A percentile compares a stretch with the other conserved stretches of the same genome.
Conservation (phyloP, 495 filamentous ascomycete species). For the Podospora sp. region DNA sequence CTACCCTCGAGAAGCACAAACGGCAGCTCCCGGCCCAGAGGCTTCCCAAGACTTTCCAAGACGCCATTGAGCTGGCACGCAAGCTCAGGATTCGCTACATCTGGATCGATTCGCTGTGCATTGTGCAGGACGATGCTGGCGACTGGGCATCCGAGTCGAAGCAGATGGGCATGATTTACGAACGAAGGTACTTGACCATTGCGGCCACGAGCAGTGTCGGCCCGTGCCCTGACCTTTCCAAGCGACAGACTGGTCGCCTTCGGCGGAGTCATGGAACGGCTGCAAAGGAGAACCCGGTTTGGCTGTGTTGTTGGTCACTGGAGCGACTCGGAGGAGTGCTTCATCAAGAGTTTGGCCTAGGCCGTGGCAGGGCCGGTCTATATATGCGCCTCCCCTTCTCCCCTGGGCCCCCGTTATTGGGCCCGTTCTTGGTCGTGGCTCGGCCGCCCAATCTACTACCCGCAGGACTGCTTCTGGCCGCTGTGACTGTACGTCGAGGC, state of each 20-base stretch:
- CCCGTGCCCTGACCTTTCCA: slow-evolving; percentile 13
- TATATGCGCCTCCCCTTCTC: background rate
- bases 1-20: too few relatives aligned
- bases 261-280: slow-evolving; percentile 7
- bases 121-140: slow-evolving; percentile 5
- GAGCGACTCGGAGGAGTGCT: slow-evolving; percentile 5
- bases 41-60: slow-evolving; percentile 10
- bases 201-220: slow-evolving; percentile 2
- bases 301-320: slow-evolving; percentile 8
- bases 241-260: slow-evolving; percentile 9
- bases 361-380: slow-evolving; percentile 11
- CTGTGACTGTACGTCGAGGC: slow-evolving; percentile 1
- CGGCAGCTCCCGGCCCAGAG: background rate
- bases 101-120: too few relatives aligned
- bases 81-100: slow-evolving; percentile 4
- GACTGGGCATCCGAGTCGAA: slow-evolving; percentile 7
- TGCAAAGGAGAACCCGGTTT: slow-evolving; percentile 6
- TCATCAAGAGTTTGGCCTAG: slow-evolving; percentile 9
- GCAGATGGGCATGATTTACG: slow-evolving; percentile 7
- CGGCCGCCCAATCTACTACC: slow-evolving; percentile 11
- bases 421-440: slow-evolving; percentile 4
- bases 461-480: slow-evolving; percentile 6
- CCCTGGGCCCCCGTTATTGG: background rate
- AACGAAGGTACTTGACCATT: background rate
- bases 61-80: slow-evolving; percentile 1